phyloP scores from a whole-genome alignment of 768 basidiomycete species.

The Panaeolus cyanescens region DNA sequence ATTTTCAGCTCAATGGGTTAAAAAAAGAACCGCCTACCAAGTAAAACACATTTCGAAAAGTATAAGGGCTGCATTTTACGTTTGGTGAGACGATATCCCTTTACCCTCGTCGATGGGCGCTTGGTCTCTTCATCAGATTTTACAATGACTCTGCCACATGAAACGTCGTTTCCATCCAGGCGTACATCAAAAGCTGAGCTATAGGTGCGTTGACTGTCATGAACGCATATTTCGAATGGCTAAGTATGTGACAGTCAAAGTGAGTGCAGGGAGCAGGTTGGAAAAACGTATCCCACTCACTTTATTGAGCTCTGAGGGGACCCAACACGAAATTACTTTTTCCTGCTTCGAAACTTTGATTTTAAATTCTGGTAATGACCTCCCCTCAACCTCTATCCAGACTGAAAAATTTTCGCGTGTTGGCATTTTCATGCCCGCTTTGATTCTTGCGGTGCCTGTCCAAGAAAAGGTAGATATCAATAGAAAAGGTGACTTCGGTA shows the following conservation, averaged over 20 bases:
- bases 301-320: constrained; percentile 22
- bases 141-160: neutral
- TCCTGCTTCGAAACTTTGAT: constrained; percentile 13
- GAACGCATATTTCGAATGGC: neutral
- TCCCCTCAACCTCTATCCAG: constrained; percentile 17
- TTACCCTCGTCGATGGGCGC: neutral
- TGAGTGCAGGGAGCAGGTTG: neutral
- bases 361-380: constrained; percentile 15
- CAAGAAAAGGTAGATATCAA: too few relatives aligned
- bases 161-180: neutral
- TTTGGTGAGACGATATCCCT: neutral
- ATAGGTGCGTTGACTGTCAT: neutral
- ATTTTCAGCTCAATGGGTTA: too few relatives aligned
- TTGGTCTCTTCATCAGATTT: neutral
- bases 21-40: neutral
- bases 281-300: constrained; percentile 3
- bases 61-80: neutral
- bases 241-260: neutral
- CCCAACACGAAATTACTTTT: constrained; percentile 24
- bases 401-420: constrained; percentile 6
- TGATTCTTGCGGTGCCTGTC: too few relatives aligned
- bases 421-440: constrained; percentile 1
- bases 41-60: neutral
- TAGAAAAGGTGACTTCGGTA: too few relatives aligned
- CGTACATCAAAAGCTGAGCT: neutral